Percentiles rank a stretch among this genome's conserved stretches.
Evolutionary conservation across 176 grass and related monocot genomes (phyloP).

Genomic region (Paspalum vaginatum): DNA sequence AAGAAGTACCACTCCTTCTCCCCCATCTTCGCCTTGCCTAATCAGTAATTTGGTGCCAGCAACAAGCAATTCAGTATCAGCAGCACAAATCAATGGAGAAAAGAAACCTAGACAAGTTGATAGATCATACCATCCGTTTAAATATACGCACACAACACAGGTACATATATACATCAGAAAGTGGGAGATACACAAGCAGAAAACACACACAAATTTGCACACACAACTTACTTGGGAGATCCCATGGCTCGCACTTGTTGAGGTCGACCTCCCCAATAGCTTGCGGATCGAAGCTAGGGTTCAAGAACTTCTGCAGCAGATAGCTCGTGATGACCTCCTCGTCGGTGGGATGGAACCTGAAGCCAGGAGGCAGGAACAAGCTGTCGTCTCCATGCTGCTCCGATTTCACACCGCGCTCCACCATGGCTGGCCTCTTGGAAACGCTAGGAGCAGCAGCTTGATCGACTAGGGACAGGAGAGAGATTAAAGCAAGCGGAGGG

Average conservation of each 20-base stretch:
- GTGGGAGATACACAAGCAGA: not conserved
- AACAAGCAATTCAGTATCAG: not conserved
- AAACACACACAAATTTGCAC: too few species aligned
- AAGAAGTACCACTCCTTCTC: conserved; percentile 85
- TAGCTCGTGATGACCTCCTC: conserved; percentile 62
- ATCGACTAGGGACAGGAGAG: not conserved
- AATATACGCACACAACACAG: not conserved
- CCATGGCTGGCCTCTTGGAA: conserved; percentile 17
- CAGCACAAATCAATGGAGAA: not conserved
- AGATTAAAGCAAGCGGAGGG: not conserved
- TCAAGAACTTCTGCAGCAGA: conserved; percentile 46
- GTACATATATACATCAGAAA: not conserved
- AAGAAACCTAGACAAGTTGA: not conserved
- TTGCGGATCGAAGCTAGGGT: conserved; percentile 45
- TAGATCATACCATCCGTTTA: not conserved
- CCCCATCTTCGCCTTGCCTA: conserved; percentile 76
- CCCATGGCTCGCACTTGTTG: conserved; percentile 94
- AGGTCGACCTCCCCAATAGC: conserved; percentile 72
- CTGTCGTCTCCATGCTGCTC: conserved; percentile 24
- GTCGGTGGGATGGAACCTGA: conserved; percentile 61
- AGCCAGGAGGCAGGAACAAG: conserved; percentile 56
- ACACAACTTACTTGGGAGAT: conserved; percentile 62
- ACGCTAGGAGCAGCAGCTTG: not conserved
- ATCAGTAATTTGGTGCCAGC: too few species aligned
- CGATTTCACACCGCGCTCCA: not conserved